phyloP scores from a whole-genome alignment of 768 basidiomycete genomes.

The Leccinum ochraceum region DNA sequence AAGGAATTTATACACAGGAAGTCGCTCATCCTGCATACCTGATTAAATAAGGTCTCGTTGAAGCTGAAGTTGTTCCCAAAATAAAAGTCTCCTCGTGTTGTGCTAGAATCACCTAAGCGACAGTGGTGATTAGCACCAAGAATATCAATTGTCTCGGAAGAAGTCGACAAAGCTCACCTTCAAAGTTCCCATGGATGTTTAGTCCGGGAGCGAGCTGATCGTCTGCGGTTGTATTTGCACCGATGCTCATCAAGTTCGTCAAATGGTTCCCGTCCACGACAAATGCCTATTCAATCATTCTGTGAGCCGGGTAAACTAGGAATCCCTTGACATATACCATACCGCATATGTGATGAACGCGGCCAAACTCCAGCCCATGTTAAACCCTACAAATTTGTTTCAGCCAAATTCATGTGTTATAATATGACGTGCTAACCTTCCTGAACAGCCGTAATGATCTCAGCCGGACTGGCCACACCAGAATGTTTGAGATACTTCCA shows the following conservation, averaged over 20 bases:
- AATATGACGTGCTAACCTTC: conserved; percentile 13
- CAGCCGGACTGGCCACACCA: conserved; percentile 24
- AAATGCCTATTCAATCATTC: conserved; percentile 16
- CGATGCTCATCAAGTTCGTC: conserved; percentile 31
- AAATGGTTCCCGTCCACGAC: conserved; percentile 30
- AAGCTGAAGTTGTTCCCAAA: conserved; percentile 29
- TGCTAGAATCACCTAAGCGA: conserved; percentile 26
- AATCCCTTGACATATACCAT: conserved; percentile 5
- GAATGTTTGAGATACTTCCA: conserved; percentile 20
- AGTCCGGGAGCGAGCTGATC: conserved; percentile 19
- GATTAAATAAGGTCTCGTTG: conserved; percentile 28
- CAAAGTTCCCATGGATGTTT: conserved; percentile 26
- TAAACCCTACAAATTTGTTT: conserved; percentile 16
- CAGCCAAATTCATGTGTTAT: not conserved
- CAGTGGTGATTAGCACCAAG: not conserved
- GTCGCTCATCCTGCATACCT: conserved; percentile 4
- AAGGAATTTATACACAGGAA: not conserved
- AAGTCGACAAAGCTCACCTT: conserved; percentile 11
- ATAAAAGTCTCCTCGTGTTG: conserved; percentile 27
- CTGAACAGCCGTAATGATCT: conserved; percentile 27
- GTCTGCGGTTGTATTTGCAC: conserved; percentile 21
- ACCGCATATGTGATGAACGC: conserved; percentile 25
- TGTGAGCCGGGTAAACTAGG: not conserved
- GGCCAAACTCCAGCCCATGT: conserved; percentile 27
- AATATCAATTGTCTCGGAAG: not conserved